Evolutionary conservation across 1,139 yeast genomes (phyloP), one percentile per base, ranked within the genome.

Genomic region (Meyerozyma elateridarum): DNA sequence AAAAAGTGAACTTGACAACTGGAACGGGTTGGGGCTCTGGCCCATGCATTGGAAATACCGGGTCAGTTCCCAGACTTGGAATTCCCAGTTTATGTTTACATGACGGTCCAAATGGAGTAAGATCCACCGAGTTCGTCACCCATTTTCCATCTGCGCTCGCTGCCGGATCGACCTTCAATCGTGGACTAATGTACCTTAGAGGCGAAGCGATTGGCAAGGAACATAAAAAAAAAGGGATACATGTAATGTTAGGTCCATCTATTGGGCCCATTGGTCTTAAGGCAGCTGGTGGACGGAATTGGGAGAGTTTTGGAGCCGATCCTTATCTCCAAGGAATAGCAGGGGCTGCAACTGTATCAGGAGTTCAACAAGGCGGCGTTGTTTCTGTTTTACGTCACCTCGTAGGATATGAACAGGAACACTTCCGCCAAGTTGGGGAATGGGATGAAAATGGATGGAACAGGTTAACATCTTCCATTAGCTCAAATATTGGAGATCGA

Each of bases 11-110:
- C 46, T 52, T 78, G 35, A 77, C 84, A 5, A 73, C 82, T 2
- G 84, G 84, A n/a, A 68, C 76, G 5, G 81, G 82, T 11, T 75
- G 80, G 77, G 73, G 74, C 3, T 62, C 74, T 7, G 82, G 80
- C 4, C 79, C 79, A 2, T 78, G 84, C 51, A 66, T 76, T 13
- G 85, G 85, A 3, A 75, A 74, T 46, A 75, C 84, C 1, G 84
- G 82, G 0, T 60, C 73, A 12, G 69, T 77, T 28, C 78, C 78
- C 15, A 54, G 82, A 18, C 56, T 76, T 22, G 75, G 74, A 8
- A 71, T 77, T 38, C 73, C 77, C 1, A 64, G 71, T n/a, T 50
- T 78, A 9, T 77, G 84, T 44, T 58, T 76, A 19, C 84, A 77
- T 45, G 84, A 79, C 55, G 82, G 82, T 3, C 81, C 82, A 2